phyloP scores from a whole-genome alignment of 805 yeast genomes.

The Candida michaelii region DNA sequence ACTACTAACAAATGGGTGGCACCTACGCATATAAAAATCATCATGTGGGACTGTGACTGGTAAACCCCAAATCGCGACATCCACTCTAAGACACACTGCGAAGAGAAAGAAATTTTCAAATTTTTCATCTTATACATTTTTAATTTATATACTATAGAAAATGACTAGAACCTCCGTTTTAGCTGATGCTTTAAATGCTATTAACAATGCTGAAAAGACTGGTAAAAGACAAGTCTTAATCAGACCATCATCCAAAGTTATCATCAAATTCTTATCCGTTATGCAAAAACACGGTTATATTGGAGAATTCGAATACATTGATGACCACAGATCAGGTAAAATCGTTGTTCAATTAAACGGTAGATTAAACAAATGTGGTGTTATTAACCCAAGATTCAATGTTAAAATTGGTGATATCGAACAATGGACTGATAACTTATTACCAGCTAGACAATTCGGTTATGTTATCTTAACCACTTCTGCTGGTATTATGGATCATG shows the following conservation, averaged over 20 bases:
- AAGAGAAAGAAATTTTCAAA: conserved; percentile 8
- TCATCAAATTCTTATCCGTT: conserved; percentile 93
- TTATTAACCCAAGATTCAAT: conserved; percentile 97
- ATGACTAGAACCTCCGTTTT: conserved; percentile 98
- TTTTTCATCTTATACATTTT: conserved; percentile 3
- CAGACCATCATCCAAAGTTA: conserved; percentile 98
- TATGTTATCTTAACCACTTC: conserved; percentile 97
- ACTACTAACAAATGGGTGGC: not conserved
- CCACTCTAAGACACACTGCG: not conserved
- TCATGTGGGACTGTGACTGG: conserved; percentile 3
- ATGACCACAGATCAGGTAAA: conserved; percentile 99
- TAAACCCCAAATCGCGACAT: not conserved
- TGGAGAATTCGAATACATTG: conserved; percentile 97
- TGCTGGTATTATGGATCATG: conserved; percentile 99
- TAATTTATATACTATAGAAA: conserved; percentile 23
- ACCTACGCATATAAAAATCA: not conserved
- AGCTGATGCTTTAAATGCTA: conserved; percentile 97
- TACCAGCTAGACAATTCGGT: conserved; percentile 99
- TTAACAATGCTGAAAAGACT: conserved; percentile 98
- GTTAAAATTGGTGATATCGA: conserved; percentile 93
- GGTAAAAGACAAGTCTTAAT: conserved; percentile 98
- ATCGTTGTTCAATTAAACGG: conserved; percentile 96
- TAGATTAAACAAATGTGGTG: conserved; percentile 98
- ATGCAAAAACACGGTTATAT: conserved; percentile 99
- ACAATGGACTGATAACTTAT: conserved; percentile 97